Percentiles rank a stretch among this genome's conserved stretches.
These are phyloP conservation scores for Tylopilus orsonianus DNA, from an alignment of 1,284 basidiomycete species.

Conservation along the genomic window DNA sequence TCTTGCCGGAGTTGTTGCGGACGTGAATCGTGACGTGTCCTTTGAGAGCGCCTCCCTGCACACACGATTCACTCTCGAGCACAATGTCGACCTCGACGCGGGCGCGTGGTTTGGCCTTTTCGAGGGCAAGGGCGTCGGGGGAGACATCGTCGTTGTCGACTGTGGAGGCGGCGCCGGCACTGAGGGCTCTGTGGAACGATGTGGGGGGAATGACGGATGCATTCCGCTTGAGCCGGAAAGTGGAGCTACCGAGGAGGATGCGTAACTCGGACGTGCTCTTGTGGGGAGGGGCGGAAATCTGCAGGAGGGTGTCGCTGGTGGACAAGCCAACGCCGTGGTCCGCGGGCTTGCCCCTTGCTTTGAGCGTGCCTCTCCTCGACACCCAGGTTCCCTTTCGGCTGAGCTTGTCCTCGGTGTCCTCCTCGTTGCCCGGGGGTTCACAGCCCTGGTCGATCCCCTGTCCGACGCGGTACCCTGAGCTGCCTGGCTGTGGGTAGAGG, in stretches of 20 bases:
- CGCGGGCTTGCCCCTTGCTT: slow-evolving; percentile 3
- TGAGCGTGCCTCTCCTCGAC: slow-evolving; percentile 7
- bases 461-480: slow-evolving; percentile 40
- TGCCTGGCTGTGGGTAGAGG: slow-evolving; percentile 30
- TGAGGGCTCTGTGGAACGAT: slow-evolving; percentile 10
- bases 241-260: slow-evolving; percentile 58
- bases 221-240: slow-evolving; percentile 54
- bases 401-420: slow-evolving; percentile 8
- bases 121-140: slow-evolving; percentile 41
- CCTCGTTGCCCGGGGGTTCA: slow-evolving; percentile 32
- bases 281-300: slow-evolving; percentile 44
- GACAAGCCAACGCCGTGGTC: slow-evolving; percentile 32
- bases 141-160: slow-evolving; percentile 20
- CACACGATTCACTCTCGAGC: slow-evolving; percentile 73
- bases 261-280: slow-evolving; percentile 56
- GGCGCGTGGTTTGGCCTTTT: slow-evolving; percentile 67
- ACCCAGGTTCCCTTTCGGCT: slow-evolving; percentile 21
- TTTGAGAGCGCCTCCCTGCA: slow-evolving; percentile 79
- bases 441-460: slow-evolving; percentile 36
- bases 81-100: slow-evolving; percentile 85
- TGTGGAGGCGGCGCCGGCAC: slow-evolving; percentile 7
- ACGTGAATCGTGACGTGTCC: slow-evolving; percentile 77
- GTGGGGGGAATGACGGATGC: slow-evolving; percentile 42
- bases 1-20: slow-evolving; percentile 56
- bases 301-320: slow-evolving; percentile 54